Evolutionary conservation across 2,329 filamentous ascomycete genomes (phyloP).

Genomic region (Clarireedia paspali): DNA sequence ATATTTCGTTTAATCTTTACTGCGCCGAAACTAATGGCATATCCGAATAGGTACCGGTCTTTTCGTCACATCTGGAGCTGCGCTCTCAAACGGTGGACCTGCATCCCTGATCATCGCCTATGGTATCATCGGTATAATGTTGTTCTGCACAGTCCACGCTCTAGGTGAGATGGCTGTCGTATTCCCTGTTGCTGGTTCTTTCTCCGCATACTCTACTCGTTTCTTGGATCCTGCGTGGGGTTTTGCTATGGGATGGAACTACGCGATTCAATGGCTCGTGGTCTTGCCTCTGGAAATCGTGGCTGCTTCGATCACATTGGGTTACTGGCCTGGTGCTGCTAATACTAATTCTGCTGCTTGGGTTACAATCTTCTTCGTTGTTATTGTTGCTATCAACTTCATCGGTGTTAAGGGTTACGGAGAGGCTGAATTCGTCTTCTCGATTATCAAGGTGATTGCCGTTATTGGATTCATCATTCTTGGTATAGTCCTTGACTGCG

Average conservation of each 20-base stretch:
- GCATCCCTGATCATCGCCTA: conserved; percentile 26
- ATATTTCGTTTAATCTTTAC: too few species aligned
- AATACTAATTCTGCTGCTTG: conserved; percentile 54
- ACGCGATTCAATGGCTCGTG: conserved; percentile 79
- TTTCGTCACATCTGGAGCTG: conserved; percentile 28
- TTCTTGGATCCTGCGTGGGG: conserved; percentile 92
- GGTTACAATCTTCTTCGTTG: conserved; percentile 70
- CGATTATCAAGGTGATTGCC: conserved; percentile 70
- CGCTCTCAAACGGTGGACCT: conserved; percentile 30
- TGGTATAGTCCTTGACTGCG: conserved; percentile 50
- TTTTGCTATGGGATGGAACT: conserved; percentile 87
- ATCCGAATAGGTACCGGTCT: conserved; percentile 44
- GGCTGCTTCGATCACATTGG: conserved; percentile 73
- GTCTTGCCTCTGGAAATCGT: conserved; percentile 79
- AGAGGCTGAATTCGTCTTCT: conserved; percentile 82
- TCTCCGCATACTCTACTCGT: conserved; percentile 85
- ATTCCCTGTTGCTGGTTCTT: conserved; percentile 88
- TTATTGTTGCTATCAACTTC: conserved; percentile 75
- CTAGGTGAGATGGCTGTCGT: conserved; percentile 85
- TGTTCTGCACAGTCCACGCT: conserved; percentile 71
- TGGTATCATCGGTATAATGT: conserved; percentile 38
- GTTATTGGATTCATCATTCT: conserved; percentile 59
- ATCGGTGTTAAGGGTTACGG: conserved; percentile 84
- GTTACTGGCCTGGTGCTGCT: conserved; percentile 57
- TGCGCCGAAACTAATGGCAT: conserved; percentile 35